Percentiles rank a stretch among this genome's conserved stretches.
phyloP scores from a whole-genome alignment of 306 rosid species.

The Rosa multiflora region DNA sequence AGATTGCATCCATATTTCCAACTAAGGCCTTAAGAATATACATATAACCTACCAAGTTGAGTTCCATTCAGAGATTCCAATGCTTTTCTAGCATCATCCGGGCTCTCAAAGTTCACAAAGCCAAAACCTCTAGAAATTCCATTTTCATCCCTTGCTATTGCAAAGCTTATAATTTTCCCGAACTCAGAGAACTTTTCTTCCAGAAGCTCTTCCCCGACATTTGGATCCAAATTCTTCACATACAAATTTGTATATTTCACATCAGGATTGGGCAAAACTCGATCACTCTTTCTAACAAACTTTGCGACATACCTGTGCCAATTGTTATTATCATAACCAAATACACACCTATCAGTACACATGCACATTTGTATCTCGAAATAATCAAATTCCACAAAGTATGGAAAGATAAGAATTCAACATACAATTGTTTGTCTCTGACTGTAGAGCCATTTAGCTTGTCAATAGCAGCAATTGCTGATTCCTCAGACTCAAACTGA shows the following conservation, averaged over 20 bases:
- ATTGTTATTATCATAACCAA: conserved; percentile 13
- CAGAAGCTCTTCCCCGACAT: conserved; percentile 56
- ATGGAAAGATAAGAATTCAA: conserved; percentile 21
- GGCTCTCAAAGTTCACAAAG: conserved; percentile 67
- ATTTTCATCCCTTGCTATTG: conserved; percentile 52
- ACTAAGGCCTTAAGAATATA: conserved; percentile 17
- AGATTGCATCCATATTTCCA: conserved; percentile 2
- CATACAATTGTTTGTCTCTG: conserved; percentile 67
- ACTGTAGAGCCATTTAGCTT: conserved; percentile 62
- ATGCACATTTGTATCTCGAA: not conserved
- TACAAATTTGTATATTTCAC: conserved; percentile 73
- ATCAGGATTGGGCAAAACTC: conserved; percentile 52
- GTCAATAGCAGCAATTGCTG: conserved; percentile 70
- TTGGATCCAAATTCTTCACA: conserved; percentile 73
- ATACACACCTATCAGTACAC: conserved; percentile 21
- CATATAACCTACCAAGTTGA: conserved; percentile 53
- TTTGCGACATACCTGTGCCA: conserved; percentile 69
- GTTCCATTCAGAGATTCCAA: conserved; percentile 69
- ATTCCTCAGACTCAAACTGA: conserved; percentile 80
- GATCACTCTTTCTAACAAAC: conserved; percentile 65
- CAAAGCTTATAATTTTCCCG: conserved; percentile 71
- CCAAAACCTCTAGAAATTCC: conserved; percentile 81
- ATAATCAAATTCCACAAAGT: not conserved
- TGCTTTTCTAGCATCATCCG: conserved; percentile 77
- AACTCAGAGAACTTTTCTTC: conserved; percentile 59